Evolutionary conservation across 1,139 yeast genomes (phyloP).

Genomic region (Pichia sp.): DNA sequence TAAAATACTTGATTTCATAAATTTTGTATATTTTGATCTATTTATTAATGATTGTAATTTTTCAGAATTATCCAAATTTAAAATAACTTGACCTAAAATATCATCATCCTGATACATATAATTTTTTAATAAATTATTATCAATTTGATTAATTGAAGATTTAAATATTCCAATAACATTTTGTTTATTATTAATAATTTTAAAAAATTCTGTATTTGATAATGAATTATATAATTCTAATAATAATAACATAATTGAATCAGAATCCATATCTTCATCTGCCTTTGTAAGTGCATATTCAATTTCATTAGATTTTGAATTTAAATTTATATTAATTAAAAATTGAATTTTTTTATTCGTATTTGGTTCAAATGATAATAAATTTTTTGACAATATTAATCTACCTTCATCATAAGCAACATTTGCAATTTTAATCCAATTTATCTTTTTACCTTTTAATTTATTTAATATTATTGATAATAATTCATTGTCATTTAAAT

Average conservation of each 20-base stretch:
- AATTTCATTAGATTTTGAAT: constrained; percentile 36
- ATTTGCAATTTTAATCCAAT: constrained; percentile 60
- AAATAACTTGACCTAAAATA: constrained; percentile 39
- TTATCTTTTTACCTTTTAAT: constrained; percentile 37
- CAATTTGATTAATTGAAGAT: constrained; percentile 1
- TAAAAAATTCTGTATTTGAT: constrained; percentile 49
- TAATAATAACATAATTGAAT: constrained; percentile 57
- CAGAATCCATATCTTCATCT: constrained; percentile 55
- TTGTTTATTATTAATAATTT: constrained; percentile 42
- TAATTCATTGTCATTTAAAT: constrained; percentile 53
- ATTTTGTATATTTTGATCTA: background rate
- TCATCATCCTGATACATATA: constrained; percentile 58
- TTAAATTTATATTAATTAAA: constrained; percentile 55
- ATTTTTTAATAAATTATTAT: constrained; percentile 38
- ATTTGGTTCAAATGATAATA: constrained; percentile 65
- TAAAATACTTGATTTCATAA: constrained; percentile 8
- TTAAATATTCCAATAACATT: constrained; percentile 29
- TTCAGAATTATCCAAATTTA: constrained; percentile 22
- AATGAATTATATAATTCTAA: constrained; percentile 43
- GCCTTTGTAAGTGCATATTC: constrained; percentile 67
- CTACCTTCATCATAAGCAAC: constrained; percentile 85
- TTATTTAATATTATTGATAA: constrained; percentile 44
- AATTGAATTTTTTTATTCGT: constrained; percentile 57
- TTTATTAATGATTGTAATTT: constrained; percentile 2
- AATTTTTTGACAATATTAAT: constrained; percentile 52